Evolutionary conservation across 768 basidiomycete genomes (phyloP).

Genomic region (Auriscalpium vulgare): DNA sequence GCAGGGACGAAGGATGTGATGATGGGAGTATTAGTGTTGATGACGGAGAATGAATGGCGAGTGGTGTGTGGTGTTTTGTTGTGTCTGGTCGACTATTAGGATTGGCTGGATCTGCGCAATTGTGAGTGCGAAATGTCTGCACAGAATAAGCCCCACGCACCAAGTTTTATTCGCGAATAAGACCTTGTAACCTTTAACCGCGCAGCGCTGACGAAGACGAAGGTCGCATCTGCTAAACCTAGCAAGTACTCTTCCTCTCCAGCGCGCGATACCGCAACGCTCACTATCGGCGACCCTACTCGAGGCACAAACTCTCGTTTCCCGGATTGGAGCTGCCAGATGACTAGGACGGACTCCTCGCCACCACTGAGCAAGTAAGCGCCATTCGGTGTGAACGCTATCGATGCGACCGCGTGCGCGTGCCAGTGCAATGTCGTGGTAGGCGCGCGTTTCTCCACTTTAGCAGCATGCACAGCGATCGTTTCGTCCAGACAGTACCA

Average conservation of each 20-base stretch:
- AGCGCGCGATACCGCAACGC: slow-evolving; percentile 50
- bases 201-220: slow-evolving; percentile 64
- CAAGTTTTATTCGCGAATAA: slow-evolving; percentile 71
- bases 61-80: slow-evolving; percentile 43
- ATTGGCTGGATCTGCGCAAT: slow-evolving; percentile 27
- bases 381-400: slow-evolving; percentile 85
- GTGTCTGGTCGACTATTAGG: slow-evolving; percentile 28
- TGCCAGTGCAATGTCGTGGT: slow-evolving; percentile 94
- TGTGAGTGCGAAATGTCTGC: slow-evolving; percentile 3
- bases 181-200: slow-evolving; percentile 66
- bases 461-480: slow-evolving; percentile 36
- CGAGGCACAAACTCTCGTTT: slow-evolving; percentile 90
- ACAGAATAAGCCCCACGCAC: slow-evolving; percentile 30
- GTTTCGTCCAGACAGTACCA: slow-evolving; percentile 87
- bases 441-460: slow-evolving; percentile 72
- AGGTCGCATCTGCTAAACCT: slow-evolving; percentile 74
- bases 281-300: slow-evolving; percentile 78
- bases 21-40: slow-evolving; percentile 82
- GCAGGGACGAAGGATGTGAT: slow-evolving; percentile 92
- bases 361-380: slow-evolving; percentile 91
- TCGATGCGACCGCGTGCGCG: slow-evolving; percentile 82
- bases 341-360: slow-evolving; percentile 92
- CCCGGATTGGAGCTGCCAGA: slow-evolving; percentile 89
- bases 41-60: slow-evolving; percentile 68
- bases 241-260: slow-evolving; percentile 83